Conservation (phyloP, 176 grass and related monocot species). For the Aegilops longissima region DNA sequence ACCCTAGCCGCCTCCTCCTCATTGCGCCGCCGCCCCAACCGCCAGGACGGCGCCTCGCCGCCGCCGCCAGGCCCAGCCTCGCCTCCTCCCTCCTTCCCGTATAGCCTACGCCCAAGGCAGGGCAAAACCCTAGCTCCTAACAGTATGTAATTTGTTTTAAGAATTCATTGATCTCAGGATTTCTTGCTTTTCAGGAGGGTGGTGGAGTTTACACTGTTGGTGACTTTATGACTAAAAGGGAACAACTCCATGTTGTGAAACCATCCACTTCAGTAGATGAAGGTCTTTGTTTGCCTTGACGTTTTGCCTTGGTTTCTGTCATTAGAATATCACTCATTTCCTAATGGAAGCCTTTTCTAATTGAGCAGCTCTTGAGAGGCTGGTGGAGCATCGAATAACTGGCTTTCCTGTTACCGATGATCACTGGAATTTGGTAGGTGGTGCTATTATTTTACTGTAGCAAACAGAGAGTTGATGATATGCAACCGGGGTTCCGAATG, state of each 20-base stretch:
- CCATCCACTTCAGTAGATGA: slow-evolving; percentile 60
- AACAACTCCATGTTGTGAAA: slow-evolving; percentile 61
- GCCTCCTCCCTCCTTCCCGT: too few relatives aligned
- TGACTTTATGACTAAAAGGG: slow-evolving; percentile 83
- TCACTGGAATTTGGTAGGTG: slow-evolving; percentile 63
- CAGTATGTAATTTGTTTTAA: neutral
- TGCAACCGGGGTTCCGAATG: neutral
- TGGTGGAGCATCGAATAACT: slow-evolving; percentile 63
- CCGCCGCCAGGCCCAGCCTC: too few relatives aligned
- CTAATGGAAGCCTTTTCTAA: neutral
- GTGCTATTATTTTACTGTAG: slow-evolving; percentile 4
- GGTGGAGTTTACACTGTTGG: slow-evolving; percentile 59
- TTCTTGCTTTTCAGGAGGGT: slow-evolving; percentile 45
- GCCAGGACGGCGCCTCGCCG: too few relatives aligned
- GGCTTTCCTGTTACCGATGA: slow-evolving; percentile 64
- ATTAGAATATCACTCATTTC: neutral
- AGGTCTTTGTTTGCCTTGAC: slow-evolving; percentile 29
- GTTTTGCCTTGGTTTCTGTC: neutral
- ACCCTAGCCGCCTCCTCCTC: too few relatives aligned
- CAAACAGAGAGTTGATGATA: neutral
- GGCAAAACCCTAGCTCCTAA: too few relatives aligned
- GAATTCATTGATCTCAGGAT: neutral
- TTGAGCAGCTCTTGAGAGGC: slow-evolving; percentile 53
- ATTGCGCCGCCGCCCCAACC: too few relatives aligned
- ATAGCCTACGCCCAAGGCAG: too few relatives aligned